Evolutionary conservation across 768 basidiomycete species (phyloP).

Genomic region (Lactarius sp.): DNA sequence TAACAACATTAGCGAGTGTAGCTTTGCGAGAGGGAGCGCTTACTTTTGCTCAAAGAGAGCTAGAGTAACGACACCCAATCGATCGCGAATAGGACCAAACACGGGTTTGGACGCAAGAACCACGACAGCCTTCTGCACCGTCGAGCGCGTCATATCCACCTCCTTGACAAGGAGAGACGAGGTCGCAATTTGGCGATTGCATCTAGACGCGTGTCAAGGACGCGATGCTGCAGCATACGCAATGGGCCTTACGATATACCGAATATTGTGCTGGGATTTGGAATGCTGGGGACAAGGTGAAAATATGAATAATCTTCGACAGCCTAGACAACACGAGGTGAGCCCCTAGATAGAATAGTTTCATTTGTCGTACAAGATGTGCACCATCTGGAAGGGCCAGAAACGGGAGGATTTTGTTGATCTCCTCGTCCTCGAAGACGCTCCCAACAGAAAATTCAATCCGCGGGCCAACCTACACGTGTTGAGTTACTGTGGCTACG

Average conservation of each 20-base stretch:
- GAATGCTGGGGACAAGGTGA: slow-evolving; percentile 72
- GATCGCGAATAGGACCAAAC: slow-evolving; percentile 93
- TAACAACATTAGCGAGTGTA: slow-evolving; percentile 21
- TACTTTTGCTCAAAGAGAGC: slow-evolving; percentile 84
- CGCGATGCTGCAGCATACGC: neutral
- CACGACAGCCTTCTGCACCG: slow-evolving; percentile 96
- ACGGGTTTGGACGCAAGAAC: slow-evolving; percentile 87
- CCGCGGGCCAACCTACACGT: slow-evolving; percentile 75
- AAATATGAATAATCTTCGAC: slow-evolving; percentile 97
- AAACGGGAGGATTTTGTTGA: slow-evolving; percentile 84
- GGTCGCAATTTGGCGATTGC: slow-evolving; percentile 91
- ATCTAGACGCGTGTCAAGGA: slow-evolving; percentile 41
- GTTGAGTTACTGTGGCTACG: slow-evolving; percentile 12
- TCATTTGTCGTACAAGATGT: slow-evolving; percentile 61
- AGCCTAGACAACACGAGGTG: slow-evolving; percentile 42
- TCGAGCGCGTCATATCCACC: slow-evolving; percentile 88
- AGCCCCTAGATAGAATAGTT: neutral
- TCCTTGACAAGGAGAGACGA: slow-evolving; percentile 71
- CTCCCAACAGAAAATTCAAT: slow-evolving; percentile 81
- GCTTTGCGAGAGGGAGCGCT: neutral
- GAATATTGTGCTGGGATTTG: slow-evolving; percentile 77
- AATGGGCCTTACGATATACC: slow-evolving; percentile 77
- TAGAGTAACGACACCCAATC: slow-evolving; percentile 88
- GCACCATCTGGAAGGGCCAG: slow-evolving; percentile 96
- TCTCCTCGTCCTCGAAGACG: slow-evolving; percentile 80